Conservation (phyloP, 305 asterid species). For the Rubia occidens region DNA sequence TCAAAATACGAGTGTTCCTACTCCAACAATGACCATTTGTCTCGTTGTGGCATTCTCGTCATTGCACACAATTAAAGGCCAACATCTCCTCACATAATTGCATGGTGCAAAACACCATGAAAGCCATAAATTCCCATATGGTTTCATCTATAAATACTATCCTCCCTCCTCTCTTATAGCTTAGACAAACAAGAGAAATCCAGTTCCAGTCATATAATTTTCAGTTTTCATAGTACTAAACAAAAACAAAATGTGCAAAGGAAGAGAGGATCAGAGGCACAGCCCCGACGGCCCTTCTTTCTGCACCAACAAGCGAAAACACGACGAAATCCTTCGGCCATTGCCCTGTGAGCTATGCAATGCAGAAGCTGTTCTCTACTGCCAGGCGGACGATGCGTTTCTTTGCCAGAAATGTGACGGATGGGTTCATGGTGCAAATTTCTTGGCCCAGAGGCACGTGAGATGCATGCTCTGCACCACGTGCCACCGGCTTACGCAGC, state of each 20-base stretch:
- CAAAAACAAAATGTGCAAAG: slow-evolving; percentile 21
- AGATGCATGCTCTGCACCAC: slow-evolving; percentile 31
- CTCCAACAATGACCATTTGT: slow-evolving; percentile 12
- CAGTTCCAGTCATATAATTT: no score
- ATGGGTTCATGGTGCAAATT: slow-evolving; percentile 34
- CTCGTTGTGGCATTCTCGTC: slow-evolving; percentile 14
- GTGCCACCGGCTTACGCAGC: slow-evolving; percentile 24
- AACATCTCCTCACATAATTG: background rate
- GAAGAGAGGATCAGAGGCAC: slow-evolving; percentile 15
- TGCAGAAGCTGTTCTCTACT: slow-evolving; percentile 22
- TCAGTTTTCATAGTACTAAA: background rate
- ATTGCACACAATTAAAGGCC: slow-evolving; percentile 6
- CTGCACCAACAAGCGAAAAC: background rate
- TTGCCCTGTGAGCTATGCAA: slow-evolving; percentile 26
- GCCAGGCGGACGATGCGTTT: slow-evolving; percentile 40
- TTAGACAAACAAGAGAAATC: background rate
- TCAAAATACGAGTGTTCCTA: background rate
- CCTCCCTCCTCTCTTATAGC: background rate
- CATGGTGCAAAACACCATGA: slow-evolving; percentile 10
- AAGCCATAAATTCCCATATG: background rate
- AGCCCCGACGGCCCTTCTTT: background rate
- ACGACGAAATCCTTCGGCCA: background rate
- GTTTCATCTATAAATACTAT: slow-evolving; percentile 13
- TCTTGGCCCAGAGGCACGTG: slow-evolving; percentile 34
- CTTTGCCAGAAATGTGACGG: slow-evolving; percentile 37